These are phyloP conservation scores for Neoconidiobolus thromboides DNA, from an alignment of 371 early-diverging fungal genomes.

Conservation along the genomic window DNA sequence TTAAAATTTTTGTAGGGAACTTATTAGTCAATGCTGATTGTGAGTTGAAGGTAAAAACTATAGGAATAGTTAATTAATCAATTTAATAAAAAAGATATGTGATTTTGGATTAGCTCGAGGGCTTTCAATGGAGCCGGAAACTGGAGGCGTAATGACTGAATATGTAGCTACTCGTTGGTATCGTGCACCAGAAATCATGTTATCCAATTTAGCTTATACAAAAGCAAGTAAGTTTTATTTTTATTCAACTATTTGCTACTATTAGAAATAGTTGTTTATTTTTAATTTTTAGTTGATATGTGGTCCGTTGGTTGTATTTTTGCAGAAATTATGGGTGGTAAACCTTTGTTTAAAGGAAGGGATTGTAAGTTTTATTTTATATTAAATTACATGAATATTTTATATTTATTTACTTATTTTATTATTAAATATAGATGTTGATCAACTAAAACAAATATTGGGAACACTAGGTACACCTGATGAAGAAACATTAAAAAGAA, in stretches of 20 bases:
- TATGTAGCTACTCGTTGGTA: conserved; percentile 98
- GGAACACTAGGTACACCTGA: conserved; percentile 94
- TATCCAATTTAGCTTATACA: conserved; percentile 82
- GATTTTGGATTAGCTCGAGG: conserved; percentile 92
- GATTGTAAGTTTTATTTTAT: conserved; percentile 39
- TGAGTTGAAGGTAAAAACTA: conserved; percentile 45
- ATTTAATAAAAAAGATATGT: conserved; percentile 35
- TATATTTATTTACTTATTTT: background rate
- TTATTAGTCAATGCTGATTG: conserved; percentile 95
- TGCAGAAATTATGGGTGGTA: conserved; percentile 85
- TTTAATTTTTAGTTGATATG: conserved; percentile 52
- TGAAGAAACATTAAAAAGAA: conserved; percentile 69
- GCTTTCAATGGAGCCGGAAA: conserved; percentile 57
- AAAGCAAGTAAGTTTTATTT: conserved; percentile 60
- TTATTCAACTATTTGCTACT: background rate
- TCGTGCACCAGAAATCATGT: conserved; percentile 95
- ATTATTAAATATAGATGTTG: conserved; percentile 39
- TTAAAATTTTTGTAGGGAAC: conserved; percentile 27
- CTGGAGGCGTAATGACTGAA: conserved; percentile 84
- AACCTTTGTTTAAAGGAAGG: conserved; percentile 74
- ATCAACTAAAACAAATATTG: conserved; percentile 97
- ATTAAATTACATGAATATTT: background rate
- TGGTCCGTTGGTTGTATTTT: conserved; percentile 98
- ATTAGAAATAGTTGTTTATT: background rate
- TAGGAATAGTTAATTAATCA: background rate